Base-by-base conservation (phyloP, 2,329 filamentous ascomycete genomes). In the Colletotrichum sp. region DNA sequence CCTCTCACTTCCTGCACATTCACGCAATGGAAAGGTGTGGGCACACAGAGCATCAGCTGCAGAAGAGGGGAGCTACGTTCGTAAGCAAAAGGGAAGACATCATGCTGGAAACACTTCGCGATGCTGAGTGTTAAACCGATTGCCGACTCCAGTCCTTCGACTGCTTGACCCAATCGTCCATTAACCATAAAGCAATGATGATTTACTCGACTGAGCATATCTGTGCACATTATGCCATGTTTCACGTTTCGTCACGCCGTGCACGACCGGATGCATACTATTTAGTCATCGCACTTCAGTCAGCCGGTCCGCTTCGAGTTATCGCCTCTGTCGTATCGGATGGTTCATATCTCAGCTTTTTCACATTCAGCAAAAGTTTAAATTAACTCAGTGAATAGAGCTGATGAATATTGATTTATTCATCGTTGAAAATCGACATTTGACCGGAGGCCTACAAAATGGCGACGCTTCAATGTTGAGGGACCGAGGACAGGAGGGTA, bases 181-280 rank as follows among this genome's bases (percentile, higher is more conserved):
- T 0, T 0, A 55, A 55, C 48, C 21, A 13, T 0, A n/a, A 24
- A 55, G 2, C 48, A 55, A 24, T 7, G 9, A 55, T 2, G 18
- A 55, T 55, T 24, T 55, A 55, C 0, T 55, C 2, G 48, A n/a
- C 0, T 13, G 48, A 55, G 48, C 0, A 21, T 1, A n/a, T 12
- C 1, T 0, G 1, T 9, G 18, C n/a, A 24, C 16, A 13, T 24
- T 55, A 55, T 55, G 48, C 48, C n/a, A 12, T 55, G 1, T 55
- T 21, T 55, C 16, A 55, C 7, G 9, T 55, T 1, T n/a, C 48
- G 16, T 55, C 16, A 55, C 48, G n/a, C 48, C n/a, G 48, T 2
- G 48, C 16, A 7, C 4, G 3, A 10, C 48, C n/a, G 48, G 2
- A 55, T 55, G n/a, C 48, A 55, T n/a, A 24, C 48, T 4, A 55